phyloP scores from a whole-genome alignment of 805 yeast species.

The Nakazawaea wyomingensis region DNA sequence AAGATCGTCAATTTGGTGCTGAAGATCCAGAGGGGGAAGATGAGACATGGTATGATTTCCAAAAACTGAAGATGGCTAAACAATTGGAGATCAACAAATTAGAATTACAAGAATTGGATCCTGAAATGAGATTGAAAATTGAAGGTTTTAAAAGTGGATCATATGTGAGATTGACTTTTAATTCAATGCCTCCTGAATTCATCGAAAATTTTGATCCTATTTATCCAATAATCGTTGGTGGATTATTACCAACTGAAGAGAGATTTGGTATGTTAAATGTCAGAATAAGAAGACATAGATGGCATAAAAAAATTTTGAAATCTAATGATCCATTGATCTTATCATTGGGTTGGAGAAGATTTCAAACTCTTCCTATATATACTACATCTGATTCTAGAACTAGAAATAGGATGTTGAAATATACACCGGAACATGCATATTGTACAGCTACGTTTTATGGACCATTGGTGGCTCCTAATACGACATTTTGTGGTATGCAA shows the following conservation, averaged over 20 bases:
- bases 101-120: slow-evolving; percentile 68
- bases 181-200: slow-evolving; percentile 83
- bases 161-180: slow-evolving; percentile 85
- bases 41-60: slow-evolving; percentile 97
- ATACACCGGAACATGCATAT: slow-evolving; percentile 97
- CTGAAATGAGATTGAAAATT: slow-evolving; percentile 67
- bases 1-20: slow-evolving; percentile 60
- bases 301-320: slow-evolving; percentile 96
- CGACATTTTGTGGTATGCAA: slow-evolving; percentile 95
- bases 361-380: slow-evolving; percentile 92
- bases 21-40: slow-evolving; percentile 83
- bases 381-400: slow-evolving; percentile 98
- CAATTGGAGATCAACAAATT: slow-evolving; percentile 91
- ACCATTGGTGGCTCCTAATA: slow-evolving; percentile 94
- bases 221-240: slow-evolving; percentile 86
- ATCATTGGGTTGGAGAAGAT: slow-evolving; percentile 97
- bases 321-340: slow-evolving; percentile 92
- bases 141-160: slow-evolving; percentile 95
- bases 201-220: slow-evolving; percentile 79
- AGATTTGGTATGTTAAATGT: slow-evolving; percentile 91
- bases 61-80: slow-evolving; percentile 94
- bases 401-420: slow-evolving; percentile 94
- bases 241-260: slow-evolving; percentile 83
- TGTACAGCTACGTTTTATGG: slow-evolving; percentile 96
- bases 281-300: slow-evolving; percentile 94